These are phyloP conservation scores for Pascua guehoae DNA, from an alignment of 1,284 basidiomycete genomes.

Conservation along the genomic window DNA sequence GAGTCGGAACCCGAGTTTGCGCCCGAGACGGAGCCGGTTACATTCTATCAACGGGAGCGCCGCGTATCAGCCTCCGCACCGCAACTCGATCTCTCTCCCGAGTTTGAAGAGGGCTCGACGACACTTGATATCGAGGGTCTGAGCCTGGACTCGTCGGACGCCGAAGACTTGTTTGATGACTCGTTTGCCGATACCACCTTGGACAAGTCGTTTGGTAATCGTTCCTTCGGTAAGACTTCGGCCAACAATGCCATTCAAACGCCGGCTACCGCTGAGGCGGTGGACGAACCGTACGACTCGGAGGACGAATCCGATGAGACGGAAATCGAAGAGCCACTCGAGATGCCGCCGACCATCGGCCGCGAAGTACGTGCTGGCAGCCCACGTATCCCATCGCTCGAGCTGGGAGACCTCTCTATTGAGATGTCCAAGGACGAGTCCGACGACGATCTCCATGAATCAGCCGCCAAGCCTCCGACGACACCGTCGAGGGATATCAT, in stretches of 20 bases:
- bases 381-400: slow-evolving; percentile 43
- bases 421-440: slow-evolving; percentile 6
- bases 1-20: not conserved
- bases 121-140: not conserved
- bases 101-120: slow-evolving; percentile 4
- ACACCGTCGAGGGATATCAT: too few relatives aligned
- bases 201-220: too few relatives aligned
- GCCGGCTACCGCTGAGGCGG: too few relatives aligned
- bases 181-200: not conserved
- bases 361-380: slow-evolving; percentile 22
- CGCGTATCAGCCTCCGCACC: slow-evolving; percentile 9
- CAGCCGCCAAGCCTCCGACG: too few relatives aligned
- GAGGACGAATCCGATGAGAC: too few relatives aligned
- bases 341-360: slow-evolving; percentile 26
- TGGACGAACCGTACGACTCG: too few relatives aligned
- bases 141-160: not conserved
- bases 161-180: slow-evolving; percentile 1
- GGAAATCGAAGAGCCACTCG: slow-evolving; percentile 27
- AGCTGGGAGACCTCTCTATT: slow-evolving; percentile 33
- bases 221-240: too few relatives aligned
- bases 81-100: slow-evolving; percentile 5
- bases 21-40: not conserved
- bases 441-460: not conserved
- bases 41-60: not conserved
- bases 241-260: too few relatives aligned